Base-by-base conservation (phyloP, 352 stramenopile species). In the Phytophthora pisi region DNA sequence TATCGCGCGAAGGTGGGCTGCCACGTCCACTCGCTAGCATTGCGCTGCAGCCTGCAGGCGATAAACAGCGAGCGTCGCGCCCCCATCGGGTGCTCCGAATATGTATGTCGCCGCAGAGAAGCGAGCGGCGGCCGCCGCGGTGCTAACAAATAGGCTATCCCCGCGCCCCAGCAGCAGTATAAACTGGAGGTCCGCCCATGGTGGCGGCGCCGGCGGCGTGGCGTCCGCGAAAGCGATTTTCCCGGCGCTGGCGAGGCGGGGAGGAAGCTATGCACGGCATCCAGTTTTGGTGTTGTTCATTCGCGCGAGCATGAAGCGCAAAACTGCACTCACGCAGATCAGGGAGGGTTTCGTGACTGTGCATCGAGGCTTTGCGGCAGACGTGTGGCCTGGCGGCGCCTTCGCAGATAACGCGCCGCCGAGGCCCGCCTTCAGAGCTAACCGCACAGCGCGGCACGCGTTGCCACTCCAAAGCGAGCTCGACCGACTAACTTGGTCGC, bases 281-380 rank as follows among this genome's bases (percentile, higher is more conserved):
- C 53, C 46, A 61, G 60, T 73, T 65, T 72, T 43, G 34, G 45
- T 13, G 65, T 72, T 68, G 65, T 68, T 46, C 43, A 20, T 31
- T 72, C 59, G 65, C 56, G 40, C 23, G 30, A 42, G n/a, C 3
- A 18, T 42, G 51, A 58, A 47, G 51, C 51, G 40, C 28, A 56
- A 31, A 30, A 31, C 40, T 65, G 62, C 28, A 59, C 38, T 57
- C 51, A 57, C 45, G 55, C 57, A 59, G 49, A 67, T 64, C 46
- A 57, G 23, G 31, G 56, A 13, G 13, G 13, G 36, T 42, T 56
- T 60, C 62, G 63, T 57, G 56, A 52, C 51, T 59, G 58, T 64
- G 43, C 64, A 13, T 38, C n/a, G 51, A 46, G 8, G 65, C 59
- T 72, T 72, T 72, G 65, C 52, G 9, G 53, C 28, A 64, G 34